Evolutionary conservation across 2,329 filamentous ascomycete genomes (phyloP), one percentile per base, ranked within the genome.

Genomic region (Shiraia bambusicola): DNA sequence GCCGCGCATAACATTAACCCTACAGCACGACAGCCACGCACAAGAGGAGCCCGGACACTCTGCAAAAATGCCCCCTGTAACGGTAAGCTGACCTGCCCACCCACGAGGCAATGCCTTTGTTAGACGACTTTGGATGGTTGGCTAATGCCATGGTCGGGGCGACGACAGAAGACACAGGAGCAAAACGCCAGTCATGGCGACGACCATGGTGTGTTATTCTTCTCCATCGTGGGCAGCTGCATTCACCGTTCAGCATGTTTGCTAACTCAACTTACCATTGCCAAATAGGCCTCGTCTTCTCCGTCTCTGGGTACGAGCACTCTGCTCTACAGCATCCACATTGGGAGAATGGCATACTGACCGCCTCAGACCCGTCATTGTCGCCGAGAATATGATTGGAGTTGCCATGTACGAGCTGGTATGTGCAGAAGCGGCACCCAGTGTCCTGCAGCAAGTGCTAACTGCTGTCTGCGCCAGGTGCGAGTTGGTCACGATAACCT

Each of bases 401-500:
- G 93, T 93, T 80, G 91, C 93, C 72, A 98, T 98, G 93, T 96
- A 97, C 83, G 93, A 98, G 77, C 80, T 98, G 77, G 90, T 90
- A 78, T 60, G 83, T 71, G 25, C 10, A 16, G 38, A 40, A 1
- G 13, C n/a, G n/a, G n/a, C n/a, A 24, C 28, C 22, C 40, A 24
- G 29, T 43, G n/a, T 2, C 7, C 31, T 19, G 12, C 28, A 14
- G 24, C 27, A 9, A 4, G 19, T 16, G 36, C 38, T 65, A 33
- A 66, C 29, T 8, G 6, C 13, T 34, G n/a, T n/a, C n/a, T n/a
- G n/a, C n/a, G n/a, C 24, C 52, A 92, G 88, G 91, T 94, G 70
- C 87, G 81, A 76, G 92, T 98, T 61, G 91, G 93, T 61, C 83
- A 95, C 68, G 89, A 95, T 67, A 82, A 86, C 67, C 83, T 98